Base-by-base conservation (phyloP, 768 basidiomycete species). In the Suillus luteus region DNA sequence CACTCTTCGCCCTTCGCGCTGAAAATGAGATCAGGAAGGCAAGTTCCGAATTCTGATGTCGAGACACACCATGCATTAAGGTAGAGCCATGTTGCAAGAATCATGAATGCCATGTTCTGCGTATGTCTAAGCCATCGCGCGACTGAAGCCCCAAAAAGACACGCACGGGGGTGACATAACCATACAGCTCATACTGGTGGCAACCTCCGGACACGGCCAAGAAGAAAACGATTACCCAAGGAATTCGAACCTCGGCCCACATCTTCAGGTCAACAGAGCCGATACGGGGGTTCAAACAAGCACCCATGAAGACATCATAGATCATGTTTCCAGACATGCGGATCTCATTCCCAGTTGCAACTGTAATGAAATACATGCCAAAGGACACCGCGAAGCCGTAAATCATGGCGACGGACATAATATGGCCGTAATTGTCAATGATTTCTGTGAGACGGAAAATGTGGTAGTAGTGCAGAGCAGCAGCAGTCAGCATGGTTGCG, bases 231-330 rank as follows among this genome's bases (percentile, higher is more conserved):
- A 97, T 87, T 46, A 96, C 90, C 97, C 97, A 99, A 5, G 96
- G 95, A 68, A 99, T 91, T 58, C 97, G 88, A 64, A 98, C 93
- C 72, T 97, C 95, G 5, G 93, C 93, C 89, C 94, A 99, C 96
- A 99, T 98, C 79, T 99, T 99, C 71, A 99, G 80, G 77, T 99
- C 96, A 66, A 99, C 85, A 22, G 84, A 81, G 8, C 95, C 95
- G 65, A 99, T 83, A 64, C 96, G 88, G 8, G 97, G 97, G 79
- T 99, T 99, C 66, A 99, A 82, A 60, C 85, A 85, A 46, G 95
- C 95, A 52, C 96, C 96, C 96, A 98, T 97, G 79, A 96, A 97
- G 65, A 94, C 89, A 69, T 97, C 95, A 73, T 99, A 99, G 70
- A 96, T 83, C 77, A 92, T 86, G 79, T 86, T 96, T 52, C 93